Percentiles rank a stretch among this genome's conserved stretches.
These are phyloP conservation scores for Rhizopus microsporus DNA, from an alignment of 371 early-diverging fungal genomes.

Conservation along the genomic window DNA sequence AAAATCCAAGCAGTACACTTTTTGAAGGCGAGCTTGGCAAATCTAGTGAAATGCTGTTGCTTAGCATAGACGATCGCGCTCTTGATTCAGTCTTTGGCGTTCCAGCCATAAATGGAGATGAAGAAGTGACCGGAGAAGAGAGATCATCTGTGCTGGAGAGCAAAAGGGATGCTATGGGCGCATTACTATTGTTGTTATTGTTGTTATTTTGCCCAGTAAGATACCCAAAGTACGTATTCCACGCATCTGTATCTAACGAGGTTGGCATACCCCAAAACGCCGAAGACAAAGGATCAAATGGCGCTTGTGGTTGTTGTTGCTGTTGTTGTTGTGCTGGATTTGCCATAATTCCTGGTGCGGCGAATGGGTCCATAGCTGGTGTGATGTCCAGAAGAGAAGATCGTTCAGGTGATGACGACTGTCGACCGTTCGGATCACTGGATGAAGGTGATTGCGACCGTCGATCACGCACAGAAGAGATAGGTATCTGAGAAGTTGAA, in stretches of 20 bases:
- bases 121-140: not conserved
- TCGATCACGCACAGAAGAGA: constrained; percentile 21
- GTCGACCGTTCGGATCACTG: not conserved
- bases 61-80: not conserved
- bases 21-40: constrained; percentile 21
- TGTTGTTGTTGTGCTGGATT: constrained; percentile 8
- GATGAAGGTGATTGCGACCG: constrained; percentile 1
- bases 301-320: not conserved
- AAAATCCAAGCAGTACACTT: constrained; percentile 15
- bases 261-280: constrained; percentile 36
- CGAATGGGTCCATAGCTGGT: constrained; percentile 27
- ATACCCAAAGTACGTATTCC: constrained; percentile 28
- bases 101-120: constrained; percentile 7
- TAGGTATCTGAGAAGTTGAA: constrained; percentile 15
- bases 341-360: constrained; percentile 38
- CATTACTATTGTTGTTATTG: not conserved
- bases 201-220: constrained; percentile 1
- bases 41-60: not conserved
- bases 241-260: constrained; percentile 29
- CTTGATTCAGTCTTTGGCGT: not conserved
- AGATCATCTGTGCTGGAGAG: not conserved
- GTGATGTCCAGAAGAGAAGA: constrained; percentile 6
- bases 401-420: constrained; percentile 8
- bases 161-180: not conserved
- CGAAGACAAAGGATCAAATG: constrained; percentile 27